Evolutionary conservation across 768 basidiomycete species (phyloP).

Genomic region (Tremella yokohamensis): DNA sequence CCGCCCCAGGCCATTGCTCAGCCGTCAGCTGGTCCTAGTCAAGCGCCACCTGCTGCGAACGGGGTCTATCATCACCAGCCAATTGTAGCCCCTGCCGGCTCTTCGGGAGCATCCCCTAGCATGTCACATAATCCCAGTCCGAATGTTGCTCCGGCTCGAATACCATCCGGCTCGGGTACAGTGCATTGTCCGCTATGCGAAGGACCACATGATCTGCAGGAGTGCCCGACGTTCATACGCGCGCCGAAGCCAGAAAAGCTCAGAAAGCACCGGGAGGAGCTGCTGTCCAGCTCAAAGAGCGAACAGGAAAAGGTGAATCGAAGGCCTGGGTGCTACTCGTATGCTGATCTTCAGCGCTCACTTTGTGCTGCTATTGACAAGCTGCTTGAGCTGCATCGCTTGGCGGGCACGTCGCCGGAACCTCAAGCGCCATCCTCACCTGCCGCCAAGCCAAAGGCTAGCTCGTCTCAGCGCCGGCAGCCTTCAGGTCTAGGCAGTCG

Average conservation of each 20-base stretch:
- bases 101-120: neutral
- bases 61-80: no score
- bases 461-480: neutral
- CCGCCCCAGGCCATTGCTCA: neutral
- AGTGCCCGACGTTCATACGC: no score
- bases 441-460: neutral
- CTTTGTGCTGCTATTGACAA: neutral
- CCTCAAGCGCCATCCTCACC: neutral
- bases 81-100: neutral
- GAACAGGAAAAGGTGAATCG: neutral
- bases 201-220: no score
- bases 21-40: neutral
- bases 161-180: no score
- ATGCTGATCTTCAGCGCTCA: neutral
- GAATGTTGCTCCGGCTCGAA: no score
- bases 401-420: neutral
- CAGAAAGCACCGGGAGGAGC: no score
- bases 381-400: neutral
- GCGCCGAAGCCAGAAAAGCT: no score
- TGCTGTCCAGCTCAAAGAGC: no score
- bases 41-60: no score
- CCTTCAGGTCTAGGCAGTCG: neutral
- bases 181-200: no score
- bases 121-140: neutral
- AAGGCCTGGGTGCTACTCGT: neutral